Evolutionary conservation across 1,139 yeast species (phyloP).

Genomic region (Suhomyces terraborum): DNA sequence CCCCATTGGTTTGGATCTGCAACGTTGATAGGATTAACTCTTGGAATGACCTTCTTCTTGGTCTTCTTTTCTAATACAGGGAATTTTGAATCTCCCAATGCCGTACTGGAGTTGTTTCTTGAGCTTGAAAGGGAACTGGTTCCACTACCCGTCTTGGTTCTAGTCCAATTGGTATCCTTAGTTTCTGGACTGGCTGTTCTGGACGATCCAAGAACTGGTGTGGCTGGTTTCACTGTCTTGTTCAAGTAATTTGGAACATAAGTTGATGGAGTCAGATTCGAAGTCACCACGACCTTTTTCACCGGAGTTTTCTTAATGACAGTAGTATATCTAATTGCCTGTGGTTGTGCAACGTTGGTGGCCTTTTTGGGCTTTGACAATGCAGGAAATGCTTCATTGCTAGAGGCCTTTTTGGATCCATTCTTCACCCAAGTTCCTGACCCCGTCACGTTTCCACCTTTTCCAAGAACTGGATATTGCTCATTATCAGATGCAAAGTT

Average conservation of each 20-base stretch:
- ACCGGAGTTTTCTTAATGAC: constrained; percentile 31
- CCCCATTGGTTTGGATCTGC: constrained; percentile 34
- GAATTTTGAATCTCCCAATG: constrained; percentile 28
- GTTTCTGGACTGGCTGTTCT: constrained; percentile 10
- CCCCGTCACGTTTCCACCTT: constrained; percentile 11
- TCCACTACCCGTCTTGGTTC: constrained; percentile 9
- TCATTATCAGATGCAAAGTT: constrained; percentile 24
- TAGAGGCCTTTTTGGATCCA: constrained; percentile 17
- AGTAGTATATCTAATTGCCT: constrained; percentile 37
- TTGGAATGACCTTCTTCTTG: constrained; percentile 38
- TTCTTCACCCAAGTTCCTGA: constrained; percentile 35
- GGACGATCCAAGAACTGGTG: constrained; percentile 19
- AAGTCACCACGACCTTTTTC: constrained; percentile 18
- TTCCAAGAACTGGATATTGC: constrained; percentile 38
- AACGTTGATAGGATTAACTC: constrained; percentile 39
- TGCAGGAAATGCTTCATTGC: constrained; percentile 53
- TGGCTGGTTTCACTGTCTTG: constrained; percentile 18
- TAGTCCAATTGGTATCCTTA: constrained; percentile 9
- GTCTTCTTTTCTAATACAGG: constrained; percentile 44
- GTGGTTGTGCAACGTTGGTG: constrained; percentile 20
- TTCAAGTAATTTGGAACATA: constrained; percentile 39
- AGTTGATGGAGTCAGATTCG: constrained; percentile 23
- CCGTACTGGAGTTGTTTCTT: constrained; percentile 6
- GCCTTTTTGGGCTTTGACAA: constrained; percentile 43
- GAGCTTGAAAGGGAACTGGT: background rate